Conservation (phyloP, 2,329 filamentous ascomycete species). For the Lasiodiplodia gonubiensis region DNA sequence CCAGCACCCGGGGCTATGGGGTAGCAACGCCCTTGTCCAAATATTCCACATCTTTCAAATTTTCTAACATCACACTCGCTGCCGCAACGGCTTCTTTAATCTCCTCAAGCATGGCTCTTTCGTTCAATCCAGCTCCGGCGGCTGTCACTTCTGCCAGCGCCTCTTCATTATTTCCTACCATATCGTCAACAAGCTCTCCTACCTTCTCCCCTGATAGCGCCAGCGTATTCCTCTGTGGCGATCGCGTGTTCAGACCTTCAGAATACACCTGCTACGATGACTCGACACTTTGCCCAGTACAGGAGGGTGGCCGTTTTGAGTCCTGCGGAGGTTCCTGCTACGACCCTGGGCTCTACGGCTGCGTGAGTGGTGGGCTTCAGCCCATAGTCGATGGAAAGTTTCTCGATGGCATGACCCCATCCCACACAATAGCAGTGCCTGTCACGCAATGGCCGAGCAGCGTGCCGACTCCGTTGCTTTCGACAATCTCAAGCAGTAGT, state of each 20-base stretch:
- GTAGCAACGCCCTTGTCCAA: not conserved
- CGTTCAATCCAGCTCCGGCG: not conserved
- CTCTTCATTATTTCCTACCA: not conserved
- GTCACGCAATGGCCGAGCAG: constrained; percentile 11
- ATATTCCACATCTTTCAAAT: not conserved
- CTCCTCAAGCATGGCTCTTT: constrained; percentile 14
- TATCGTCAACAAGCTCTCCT: not conserved
- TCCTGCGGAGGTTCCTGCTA: constrained; percentile 21
- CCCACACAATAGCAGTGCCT: constrained; percentile 12
- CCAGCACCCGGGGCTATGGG: constrained; percentile 9
- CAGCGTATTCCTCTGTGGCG: constrained; percentile 18
- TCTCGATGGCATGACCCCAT: not conserved
- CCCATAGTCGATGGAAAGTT: constrained; percentile 12
- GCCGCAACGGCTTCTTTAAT: constrained; percentile 10
- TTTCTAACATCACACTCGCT: constrained; percentile 13
- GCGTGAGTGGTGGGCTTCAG: constrained; percentile 11
- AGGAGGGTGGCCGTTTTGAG: constrained; percentile 10
- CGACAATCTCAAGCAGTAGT: not conserved
- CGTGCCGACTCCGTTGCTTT: not conserved
- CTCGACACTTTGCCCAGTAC: constrained; percentile 15
- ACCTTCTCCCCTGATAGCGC: constrained; percentile 12
- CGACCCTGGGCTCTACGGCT: constrained; percentile 21
- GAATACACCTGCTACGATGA: constrained; percentile 26
- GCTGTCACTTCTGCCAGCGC: not conserved
- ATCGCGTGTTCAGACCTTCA: constrained; percentile 6